phyloP scores from a whole-genome alignment of 2,329 filamentous ascomycete genomes.

The Juglanconis sp. region DNA sequence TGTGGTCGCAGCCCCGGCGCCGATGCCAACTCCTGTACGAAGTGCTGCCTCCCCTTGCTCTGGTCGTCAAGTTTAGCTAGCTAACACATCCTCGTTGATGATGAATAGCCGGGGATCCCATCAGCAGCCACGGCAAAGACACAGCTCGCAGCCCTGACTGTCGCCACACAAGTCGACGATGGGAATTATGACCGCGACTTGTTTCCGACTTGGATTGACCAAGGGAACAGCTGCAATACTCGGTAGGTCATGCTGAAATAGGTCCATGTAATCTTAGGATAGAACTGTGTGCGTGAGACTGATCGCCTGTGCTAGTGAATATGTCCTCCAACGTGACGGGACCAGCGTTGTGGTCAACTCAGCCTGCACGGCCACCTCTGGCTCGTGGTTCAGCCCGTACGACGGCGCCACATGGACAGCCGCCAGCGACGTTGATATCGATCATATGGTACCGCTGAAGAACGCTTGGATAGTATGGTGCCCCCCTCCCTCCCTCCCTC shows the following conservation, averaged over 20 bases:
- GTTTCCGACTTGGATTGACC: constrained; percentile 70
- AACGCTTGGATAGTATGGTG: constrained; percentile 70
- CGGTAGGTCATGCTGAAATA: constrained; percentile 33
- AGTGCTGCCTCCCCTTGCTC: background rate
- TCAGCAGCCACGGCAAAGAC: constrained; percentile 52
- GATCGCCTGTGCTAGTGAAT: constrained; percentile 42
- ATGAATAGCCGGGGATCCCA: constrained; percentile 57
- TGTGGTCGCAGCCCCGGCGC: constrained; percentile 22
- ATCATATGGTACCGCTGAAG: constrained; percentile 77
- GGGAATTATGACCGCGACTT: constrained; percentile 61
- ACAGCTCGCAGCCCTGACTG: constrained; percentile 56
- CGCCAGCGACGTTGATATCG: constrained; percentile 72
- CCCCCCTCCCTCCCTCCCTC: background rate
- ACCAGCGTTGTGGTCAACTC: constrained; percentile 55
- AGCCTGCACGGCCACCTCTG: constrained; percentile 61
- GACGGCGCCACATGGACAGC: constrained; percentile 69
- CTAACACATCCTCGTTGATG: constrained; percentile 20
- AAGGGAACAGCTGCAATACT: constrained; percentile 67
- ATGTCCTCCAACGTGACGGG: constrained; percentile 72
- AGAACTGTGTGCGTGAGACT: background rate
- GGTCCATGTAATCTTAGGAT: background rate
- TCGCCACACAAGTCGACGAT: constrained; percentile 51
- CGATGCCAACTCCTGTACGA: constrained; percentile 24
- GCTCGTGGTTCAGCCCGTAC: constrained; percentile 69
- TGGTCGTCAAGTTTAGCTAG: background rate